Conservation (phyloP, 75 land plant species). For the Isoetes taiwanensis region DNA sequence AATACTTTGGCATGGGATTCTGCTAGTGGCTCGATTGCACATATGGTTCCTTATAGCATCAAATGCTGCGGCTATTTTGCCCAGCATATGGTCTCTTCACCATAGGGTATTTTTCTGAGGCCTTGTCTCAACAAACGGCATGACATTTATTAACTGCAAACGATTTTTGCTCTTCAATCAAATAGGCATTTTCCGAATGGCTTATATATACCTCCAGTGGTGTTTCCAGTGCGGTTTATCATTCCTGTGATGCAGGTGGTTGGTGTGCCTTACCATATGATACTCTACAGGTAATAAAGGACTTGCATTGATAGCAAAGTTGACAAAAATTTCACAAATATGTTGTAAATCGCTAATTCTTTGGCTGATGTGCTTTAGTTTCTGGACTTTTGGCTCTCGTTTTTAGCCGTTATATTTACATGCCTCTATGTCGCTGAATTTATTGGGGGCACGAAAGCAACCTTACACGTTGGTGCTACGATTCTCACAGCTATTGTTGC, state of each 20-base stretch:
- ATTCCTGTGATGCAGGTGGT: slow-evolving; percentile 87
- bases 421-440: slow-evolving; percentile 57
- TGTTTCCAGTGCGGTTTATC: slow-evolving; percentile 73
- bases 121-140: not conserved
- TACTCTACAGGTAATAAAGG: slow-evolving; percentile 52
- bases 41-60: slow-evolving; percentile 56
- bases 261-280: slow-evolving; percentile 61
- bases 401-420: slow-evolving; percentile 82
- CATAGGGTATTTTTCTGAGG: slow-evolving; percentile 37
- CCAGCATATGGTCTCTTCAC: slow-evolving; percentile 59
- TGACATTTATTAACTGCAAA: not conserved
- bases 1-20: too few relatives aligned
- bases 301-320: too few relatives aligned
- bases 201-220: slow-evolving; percentile 69
- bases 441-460: slow-evolving; percentile 44
- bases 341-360: not conserved
- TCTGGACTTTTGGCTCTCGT: slow-evolving; percentile 94
- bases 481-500: slow-evolving; percentile 77
- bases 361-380: slow-evolving; percentile 34
- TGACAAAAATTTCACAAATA: too few relatives aligned
- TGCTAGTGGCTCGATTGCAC: too few relatives aligned
- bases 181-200: slow-evolving; percentile 87
- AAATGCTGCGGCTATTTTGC: slow-evolving; percentile 74
- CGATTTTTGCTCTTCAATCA: too few relatives aligned
- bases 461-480: slow-evolving; percentile 38